Percentiles rank a stretch among this genome's conserved stretches.
Conservation (phyloP, 2,329 filamentous ascomycete genomes). For the Aspergillus floridensis region DNA sequence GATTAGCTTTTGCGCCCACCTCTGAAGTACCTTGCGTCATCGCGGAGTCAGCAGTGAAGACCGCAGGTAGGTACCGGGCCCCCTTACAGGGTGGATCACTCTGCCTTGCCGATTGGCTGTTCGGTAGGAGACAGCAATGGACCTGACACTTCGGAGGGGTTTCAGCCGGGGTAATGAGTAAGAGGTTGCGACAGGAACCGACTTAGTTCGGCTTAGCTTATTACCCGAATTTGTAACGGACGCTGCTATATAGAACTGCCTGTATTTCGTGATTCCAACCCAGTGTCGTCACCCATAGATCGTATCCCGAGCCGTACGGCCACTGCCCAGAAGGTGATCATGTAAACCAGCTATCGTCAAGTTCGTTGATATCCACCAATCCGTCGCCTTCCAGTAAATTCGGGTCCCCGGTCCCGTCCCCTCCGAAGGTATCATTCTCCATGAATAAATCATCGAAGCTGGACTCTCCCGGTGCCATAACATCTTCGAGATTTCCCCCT, state of each 20-base stretch:
- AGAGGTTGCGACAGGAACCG: not conserved
- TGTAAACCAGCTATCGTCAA: slow-evolving; percentile 43
- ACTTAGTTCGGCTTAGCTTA: not conserved
- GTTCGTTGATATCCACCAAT: slow-evolving; percentile 39
- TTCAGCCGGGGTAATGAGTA: not conserved
- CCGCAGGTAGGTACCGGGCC: not conserved
- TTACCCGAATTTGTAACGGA: not conserved
- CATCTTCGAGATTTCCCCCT: slow-evolving; percentile 30
- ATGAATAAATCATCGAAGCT: slow-evolving; percentile 48
- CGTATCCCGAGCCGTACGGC: not conserved
- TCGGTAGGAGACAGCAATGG: not conserved
- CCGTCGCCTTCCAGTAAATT: slow-evolving; percentile 36
- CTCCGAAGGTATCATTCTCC: slow-evolving; percentile 39
- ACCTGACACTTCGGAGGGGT: not conserved
- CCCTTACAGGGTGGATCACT: slow-evolving; percentile 8
- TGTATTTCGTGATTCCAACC: not conserved
- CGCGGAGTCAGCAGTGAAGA: slow-evolving; percentile 4
- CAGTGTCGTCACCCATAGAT: not conserved
- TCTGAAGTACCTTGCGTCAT: slow-evolving; percentile 9
- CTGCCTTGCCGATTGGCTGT: slow-evolving; percentile 1
- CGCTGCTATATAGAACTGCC: not conserved
- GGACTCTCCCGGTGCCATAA: slow-evolving; percentile 42
- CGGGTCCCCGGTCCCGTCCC: slow-evolving; percentile 30
- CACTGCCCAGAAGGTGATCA: slow-evolving; percentile 14
- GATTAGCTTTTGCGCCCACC: slow-evolving; percentile 5